Evolutionary conservation across 2,329 filamentous ascomycete species (phyloP).

Genomic region (Colletotrichum neosansevieriae): DNA sequence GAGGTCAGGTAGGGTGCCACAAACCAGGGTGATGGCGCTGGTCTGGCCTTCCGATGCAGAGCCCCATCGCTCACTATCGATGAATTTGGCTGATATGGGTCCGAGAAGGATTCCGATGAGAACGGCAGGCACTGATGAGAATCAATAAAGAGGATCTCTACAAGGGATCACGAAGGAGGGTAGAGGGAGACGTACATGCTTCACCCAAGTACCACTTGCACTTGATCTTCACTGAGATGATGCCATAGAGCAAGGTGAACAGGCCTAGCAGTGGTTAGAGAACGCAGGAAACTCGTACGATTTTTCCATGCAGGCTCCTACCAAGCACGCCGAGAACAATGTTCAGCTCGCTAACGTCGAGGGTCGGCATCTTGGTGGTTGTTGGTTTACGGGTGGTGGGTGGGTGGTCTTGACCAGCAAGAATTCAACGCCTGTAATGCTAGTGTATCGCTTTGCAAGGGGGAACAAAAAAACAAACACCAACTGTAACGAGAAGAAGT

Average conservation of each 20-base stretch:
- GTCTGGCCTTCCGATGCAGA: slow-evolving; percentile 47
- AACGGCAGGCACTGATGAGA: slow-evolving; percentile 63
- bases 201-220: slow-evolving; percentile 67
- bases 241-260: slow-evolving; percentile 62
- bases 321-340: slow-evolving; percentile 60
- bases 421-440: not conserved
- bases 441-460: not conserved
- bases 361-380: slow-evolving; percentile 41
- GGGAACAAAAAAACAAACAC: not conserved
- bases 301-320: slow-evolving; percentile 43
- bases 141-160: not conserved
- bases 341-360: slow-evolving; percentile 54
- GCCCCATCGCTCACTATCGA: slow-evolving; percentile 58
- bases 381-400: not conserved
- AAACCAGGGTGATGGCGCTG: slow-evolving; percentile 54
- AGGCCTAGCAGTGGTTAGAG: slow-evolving; percentile 48
- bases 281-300: not conserved
- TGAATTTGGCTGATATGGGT: slow-evolving; percentile 64
- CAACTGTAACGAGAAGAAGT: not conserved
- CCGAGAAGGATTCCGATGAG: slow-evolving; percentile 66
- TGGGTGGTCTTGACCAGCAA: not conserved
- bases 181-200: slow-evolving; percentile 55
- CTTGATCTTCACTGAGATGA: slow-evolving; percentile 66
- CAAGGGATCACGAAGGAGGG: not conserved
- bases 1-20: slow-evolving; percentile 2